Evolutionary conservation across 768 basidiomycete species (phyloP).

Genomic region (Chlorophyllum brunneum): DNA sequence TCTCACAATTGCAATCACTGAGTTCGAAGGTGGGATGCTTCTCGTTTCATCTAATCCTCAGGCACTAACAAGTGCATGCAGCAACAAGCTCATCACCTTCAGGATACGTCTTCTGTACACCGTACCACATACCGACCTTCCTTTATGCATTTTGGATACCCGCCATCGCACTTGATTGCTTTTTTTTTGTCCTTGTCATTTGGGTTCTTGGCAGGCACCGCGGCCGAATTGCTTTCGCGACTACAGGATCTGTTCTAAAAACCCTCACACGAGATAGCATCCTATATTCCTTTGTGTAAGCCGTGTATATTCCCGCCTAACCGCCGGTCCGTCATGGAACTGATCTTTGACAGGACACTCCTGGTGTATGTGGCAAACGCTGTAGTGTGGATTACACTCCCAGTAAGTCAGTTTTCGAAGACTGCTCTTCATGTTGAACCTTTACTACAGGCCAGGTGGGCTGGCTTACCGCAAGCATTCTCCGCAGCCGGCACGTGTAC

Average conservation of each 20-base stretch:
- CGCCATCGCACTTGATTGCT: constrained; percentile 19
- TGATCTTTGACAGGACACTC: constrained; percentile 16
- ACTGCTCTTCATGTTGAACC: not conserved
- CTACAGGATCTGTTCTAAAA: constrained; percentile 14
- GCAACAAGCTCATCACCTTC: constrained; percentile 13
- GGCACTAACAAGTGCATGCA: not conserved
- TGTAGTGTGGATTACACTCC: constrained; percentile 18
- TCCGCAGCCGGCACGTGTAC: constrained; percentile 56
- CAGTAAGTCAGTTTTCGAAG: constrained; percentile 13
- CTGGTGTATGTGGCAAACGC: constrained; percentile 18
- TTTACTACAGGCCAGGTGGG: constrained; percentile 64
- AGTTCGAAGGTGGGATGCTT: constrained; percentile 16
- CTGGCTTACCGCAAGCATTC: constrained; percentile 77
- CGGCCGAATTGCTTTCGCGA: not conserved
- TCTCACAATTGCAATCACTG: constrained; percentile 12
- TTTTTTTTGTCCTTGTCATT: constrained; percentile 19
- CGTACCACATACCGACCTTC: constrained; percentile 15
- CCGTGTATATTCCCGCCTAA: not conserved
- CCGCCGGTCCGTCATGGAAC: not conserved
- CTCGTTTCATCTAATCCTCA: not conserved
- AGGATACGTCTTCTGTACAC: constrained; percentile 17
- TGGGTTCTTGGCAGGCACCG: constrained; percentile 15
- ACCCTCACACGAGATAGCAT: constrained; percentile 23
- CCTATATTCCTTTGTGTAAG: constrained; percentile 25
- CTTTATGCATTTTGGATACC: constrained; percentile 23